A percentile compares a stretch with the other conserved stretches of the same genome.
Conservation (phyloP, 2,329 filamentous ascomycete species). For the Penicillium oxalicum region DNA sequence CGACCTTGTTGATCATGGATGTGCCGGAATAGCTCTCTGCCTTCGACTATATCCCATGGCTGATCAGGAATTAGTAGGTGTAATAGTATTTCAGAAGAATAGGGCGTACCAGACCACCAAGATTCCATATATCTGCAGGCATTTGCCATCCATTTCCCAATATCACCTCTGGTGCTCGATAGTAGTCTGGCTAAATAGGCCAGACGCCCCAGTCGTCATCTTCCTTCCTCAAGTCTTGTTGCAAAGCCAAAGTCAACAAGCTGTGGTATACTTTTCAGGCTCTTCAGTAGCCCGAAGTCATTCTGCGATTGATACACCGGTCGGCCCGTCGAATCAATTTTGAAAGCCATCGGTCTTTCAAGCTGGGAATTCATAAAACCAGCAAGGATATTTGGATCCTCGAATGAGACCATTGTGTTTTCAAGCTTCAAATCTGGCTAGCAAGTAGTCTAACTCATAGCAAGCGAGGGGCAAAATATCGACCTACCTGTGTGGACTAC, state of each 20-base stretch:
- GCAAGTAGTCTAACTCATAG: conserved; percentile 10
- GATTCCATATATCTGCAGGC: conserved; percentile 39
- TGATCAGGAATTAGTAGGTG: conserved; percentile 21
- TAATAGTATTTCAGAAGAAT: conserved; percentile 13
- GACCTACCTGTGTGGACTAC: conserved; percentile 39
- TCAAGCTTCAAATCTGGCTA: conserved; percentile 40
- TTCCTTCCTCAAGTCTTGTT: conserved; percentile 31
- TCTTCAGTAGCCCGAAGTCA: conserved; percentile 29
- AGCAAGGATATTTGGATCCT: conserved; percentile 27
- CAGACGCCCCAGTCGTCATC: conserved; percentile 35
- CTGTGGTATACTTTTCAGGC: conserved; percentile 24
- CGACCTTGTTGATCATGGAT: conserved; percentile 30
- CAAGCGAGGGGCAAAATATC: conserved; percentile 6
- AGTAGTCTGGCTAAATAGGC: conserved; percentile 42
- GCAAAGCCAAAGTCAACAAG: conserved; percentile 35
- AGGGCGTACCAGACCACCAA: conserved; percentile 32
- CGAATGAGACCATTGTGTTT: conserved; percentile 38
- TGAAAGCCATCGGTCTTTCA: conserved; percentile 29
- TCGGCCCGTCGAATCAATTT: conserved; percentile 28
- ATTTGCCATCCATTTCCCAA: conserved; percentile 36
- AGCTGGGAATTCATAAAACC: conserved; percentile 30
- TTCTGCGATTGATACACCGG: conserved; percentile 31
- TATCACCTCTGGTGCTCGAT: conserved; percentile 39
- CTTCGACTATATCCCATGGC: conserved; percentile 37
- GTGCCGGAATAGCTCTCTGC: conserved; percentile 33